Percentiles rank a stretch among this genome's conserved stretches.
phyloP scores from a whole-genome alignment of 176 grass and related monocot species.

The Oryza officinalis region DNA sequence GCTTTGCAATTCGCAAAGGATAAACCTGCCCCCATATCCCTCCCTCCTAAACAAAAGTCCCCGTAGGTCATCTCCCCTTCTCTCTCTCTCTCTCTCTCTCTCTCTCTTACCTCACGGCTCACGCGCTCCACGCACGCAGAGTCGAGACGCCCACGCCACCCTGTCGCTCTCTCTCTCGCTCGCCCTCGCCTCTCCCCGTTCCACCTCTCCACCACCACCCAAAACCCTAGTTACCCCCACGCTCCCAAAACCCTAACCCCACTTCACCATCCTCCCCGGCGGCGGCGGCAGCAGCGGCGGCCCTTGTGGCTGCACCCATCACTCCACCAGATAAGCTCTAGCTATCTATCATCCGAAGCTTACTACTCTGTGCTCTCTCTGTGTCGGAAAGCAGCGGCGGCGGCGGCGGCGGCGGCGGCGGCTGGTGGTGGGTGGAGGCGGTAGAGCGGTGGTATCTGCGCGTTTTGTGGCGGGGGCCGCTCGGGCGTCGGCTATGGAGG shows the following conservation, averaged over 20 bases:
- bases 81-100: neutral
- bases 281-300: conserved; percentile 12
- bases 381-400: conserved; percentile 1
- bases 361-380: neutral
- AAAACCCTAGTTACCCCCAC: conserved; percentile 58
- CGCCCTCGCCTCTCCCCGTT: too few species aligned
- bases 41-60: neutral
- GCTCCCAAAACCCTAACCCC: conserved; percentile 28
- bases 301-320: conserved; percentile 30
- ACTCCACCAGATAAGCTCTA: conserved; percentile 1
- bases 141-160: conserved; percentile 9
- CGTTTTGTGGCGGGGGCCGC: neutral
- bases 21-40: neutral
- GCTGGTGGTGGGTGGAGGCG: too few species aligned
- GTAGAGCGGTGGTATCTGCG: neutral
- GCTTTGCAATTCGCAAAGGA: neutral
- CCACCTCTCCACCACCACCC: neutral
- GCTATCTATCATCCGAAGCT: neutral
- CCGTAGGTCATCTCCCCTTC: neutral
- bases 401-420: conserved; percentile 14
- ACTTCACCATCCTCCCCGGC: neutral
- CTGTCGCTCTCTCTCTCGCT: neutral
- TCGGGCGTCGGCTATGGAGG: conserved; percentile 31
- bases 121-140: conserved; percentile 39
- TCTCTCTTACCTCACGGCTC: conserved; percentile 22